phyloP scores from a whole-genome alignment of 805 yeast genomes.

The Kodamaea restingae region DNA sequence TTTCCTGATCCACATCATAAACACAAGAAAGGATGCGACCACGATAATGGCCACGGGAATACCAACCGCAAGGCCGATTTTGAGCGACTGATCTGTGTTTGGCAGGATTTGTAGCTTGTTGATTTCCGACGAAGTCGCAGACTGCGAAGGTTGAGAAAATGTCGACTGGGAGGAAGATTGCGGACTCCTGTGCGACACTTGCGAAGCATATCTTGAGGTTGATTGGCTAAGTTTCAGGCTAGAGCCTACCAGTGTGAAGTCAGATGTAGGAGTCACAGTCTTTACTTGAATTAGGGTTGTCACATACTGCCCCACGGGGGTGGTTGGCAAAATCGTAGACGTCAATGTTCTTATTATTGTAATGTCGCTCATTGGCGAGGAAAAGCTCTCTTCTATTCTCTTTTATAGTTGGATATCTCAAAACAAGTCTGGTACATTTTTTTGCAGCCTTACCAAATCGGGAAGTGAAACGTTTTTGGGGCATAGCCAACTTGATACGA shows the following conservation, averaged over 20 bases:
- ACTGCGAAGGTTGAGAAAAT: too few relatives aligned
- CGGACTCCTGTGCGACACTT: too few relatives aligned
- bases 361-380: not conserved
- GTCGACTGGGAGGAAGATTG: too few relatives aligned
- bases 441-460: not conserved
- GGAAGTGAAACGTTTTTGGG: not conserved
- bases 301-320: not conserved
- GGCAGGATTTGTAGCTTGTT: conserved; percentile 1
- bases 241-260: too few relatives aligned
- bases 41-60: conserved; percentile 20
- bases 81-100: conserved; percentile 9
- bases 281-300: not conserved
- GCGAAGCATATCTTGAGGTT: too few relatives aligned
- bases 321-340: not conserved
- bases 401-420: not conserved
- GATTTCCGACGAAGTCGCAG: not conserved
- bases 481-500: too few relatives aligned
- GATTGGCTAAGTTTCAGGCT: not conserved
- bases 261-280: not conserved
- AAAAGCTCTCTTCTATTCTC: not conserved
- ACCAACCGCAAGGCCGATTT: conserved; percentile 22
- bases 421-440: not conserved
- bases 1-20: conserved; percentile 9
- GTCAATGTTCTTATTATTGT: not conserved
- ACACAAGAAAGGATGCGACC: conserved; percentile 12